phyloP scores from a whole-genome alignment of 371 early-diverging fungal genomes.

The Mortierella sp. region DNA sequence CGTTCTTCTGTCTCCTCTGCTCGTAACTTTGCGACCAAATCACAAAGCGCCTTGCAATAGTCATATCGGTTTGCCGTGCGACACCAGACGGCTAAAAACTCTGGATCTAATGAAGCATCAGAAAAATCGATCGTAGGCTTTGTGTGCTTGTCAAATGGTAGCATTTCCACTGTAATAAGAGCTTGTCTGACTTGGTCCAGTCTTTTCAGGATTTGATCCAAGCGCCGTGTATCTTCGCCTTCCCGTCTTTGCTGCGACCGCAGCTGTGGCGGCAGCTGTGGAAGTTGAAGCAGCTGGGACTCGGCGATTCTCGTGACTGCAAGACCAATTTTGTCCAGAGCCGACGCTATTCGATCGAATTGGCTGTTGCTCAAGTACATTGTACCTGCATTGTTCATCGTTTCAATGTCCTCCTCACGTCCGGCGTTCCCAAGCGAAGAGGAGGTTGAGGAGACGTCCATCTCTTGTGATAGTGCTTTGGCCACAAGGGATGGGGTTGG shows the following conservation, averaged over 20 bases:
- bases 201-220: neutral
- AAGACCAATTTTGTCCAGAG: too few relatives aligned
- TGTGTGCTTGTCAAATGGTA: neutral
- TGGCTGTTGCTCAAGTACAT: too few relatives aligned
- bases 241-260: neutral
- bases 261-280: neutral
- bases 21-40: neutral
- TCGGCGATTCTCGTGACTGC: too few relatives aligned
- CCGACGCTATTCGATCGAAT: too few relatives aligned
- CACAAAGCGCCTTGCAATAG: neutral
- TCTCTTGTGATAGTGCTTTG: too few relatives aligned
- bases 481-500: too few relatives aligned
- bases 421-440: too few relatives aligned
- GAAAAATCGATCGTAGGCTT: neutral
- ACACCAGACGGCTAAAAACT: neutral
- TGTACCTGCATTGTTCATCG: too few relatives aligned
- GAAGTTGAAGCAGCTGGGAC: too few relatives aligned
- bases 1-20: slow-evolving; percentile 2
- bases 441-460: too few relatives aligned
- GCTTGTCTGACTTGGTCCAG: slow-evolving; percentile 1
- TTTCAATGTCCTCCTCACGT: too few relatives aligned
- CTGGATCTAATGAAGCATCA: neutral
- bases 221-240: neutral
- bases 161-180: neutral
- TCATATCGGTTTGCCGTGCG: neutral